Conservation (phyloP, 1,284 basidiomycete genomes). For the Cutaneotrichosporon curvatum region DNA sequence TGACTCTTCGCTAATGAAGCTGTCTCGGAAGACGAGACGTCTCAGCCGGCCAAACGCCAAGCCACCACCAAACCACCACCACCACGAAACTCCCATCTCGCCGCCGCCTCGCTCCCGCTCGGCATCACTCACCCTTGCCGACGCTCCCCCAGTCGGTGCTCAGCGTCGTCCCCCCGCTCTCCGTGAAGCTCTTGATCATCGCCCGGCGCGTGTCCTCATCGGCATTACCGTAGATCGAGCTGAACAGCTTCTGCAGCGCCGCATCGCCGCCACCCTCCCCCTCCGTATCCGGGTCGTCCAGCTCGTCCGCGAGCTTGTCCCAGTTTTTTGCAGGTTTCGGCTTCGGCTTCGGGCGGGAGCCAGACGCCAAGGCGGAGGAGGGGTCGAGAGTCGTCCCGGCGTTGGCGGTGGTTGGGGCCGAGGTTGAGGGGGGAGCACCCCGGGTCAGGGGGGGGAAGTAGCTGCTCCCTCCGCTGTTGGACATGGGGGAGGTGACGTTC, state of each 20-base stretch:
- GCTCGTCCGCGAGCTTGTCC: slow-evolving; percentile 37
- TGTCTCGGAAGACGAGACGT: too few relatives aligned
- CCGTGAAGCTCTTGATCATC: slow-evolving; percentile 92
- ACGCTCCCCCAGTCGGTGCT: slow-evolving; percentile 93
- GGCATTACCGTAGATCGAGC: slow-evolving; percentile 66
- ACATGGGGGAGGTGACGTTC: too few relatives aligned
- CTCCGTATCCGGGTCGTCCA: slow-evolving; percentile 30
- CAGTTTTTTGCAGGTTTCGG: slow-evolving; percentile 36
- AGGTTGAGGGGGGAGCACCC: background rate
- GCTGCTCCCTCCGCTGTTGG: too few relatives aligned
- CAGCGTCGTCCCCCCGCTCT: slow-evolving; percentile 83
- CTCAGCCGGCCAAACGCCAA: too few relatives aligned
- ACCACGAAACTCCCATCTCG: too few relatives aligned
- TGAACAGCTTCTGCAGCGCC: slow-evolving; percentile 44
- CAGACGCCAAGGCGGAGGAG: too few relatives aligned
- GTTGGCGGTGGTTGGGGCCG: background rate
- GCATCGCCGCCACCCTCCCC: slow-evolving; percentile 39
- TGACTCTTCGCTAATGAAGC: too few relatives aligned
- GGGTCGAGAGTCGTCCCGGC: too few relatives aligned
- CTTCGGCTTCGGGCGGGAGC: background rate
- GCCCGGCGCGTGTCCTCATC: slow-evolving; percentile 81
- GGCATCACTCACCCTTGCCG: slow-evolving; percentile 49
- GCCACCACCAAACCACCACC: too few relatives aligned
- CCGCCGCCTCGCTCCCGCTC: too few relatives aligned
- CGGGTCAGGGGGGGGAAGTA: too few relatives aligned